phyloP scores from a whole-genome alignment of 73 alveolate genomes.

The Paramecium sexaurelia region DNA sequence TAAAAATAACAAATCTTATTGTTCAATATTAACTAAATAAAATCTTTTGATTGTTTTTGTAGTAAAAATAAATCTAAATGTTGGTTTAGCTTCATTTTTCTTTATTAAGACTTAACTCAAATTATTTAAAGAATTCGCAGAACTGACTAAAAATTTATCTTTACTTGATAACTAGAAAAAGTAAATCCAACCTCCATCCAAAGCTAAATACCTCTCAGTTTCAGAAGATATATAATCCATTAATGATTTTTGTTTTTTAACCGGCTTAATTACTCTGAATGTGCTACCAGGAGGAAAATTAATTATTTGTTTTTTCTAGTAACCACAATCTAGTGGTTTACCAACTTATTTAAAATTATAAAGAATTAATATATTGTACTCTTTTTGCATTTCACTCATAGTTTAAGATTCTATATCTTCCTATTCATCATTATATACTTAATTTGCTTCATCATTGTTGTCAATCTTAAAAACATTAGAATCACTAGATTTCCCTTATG shows the following conservation, averaged over 20 bases:
- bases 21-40: not conserved
- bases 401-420: not conserved
- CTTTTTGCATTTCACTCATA: slow-evolving; percentile 11
- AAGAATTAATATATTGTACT: not conserved
- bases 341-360: slow-evolving; percentile 9
- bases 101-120: not conserved
- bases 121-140: not conserved
- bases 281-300: slow-evolving; percentile 52
- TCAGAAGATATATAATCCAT: slow-evolving; percentile 29
- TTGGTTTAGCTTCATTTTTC: slow-evolving; percentile 33
- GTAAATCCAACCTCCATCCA: slow-evolving; percentile 55
- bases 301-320: slow-evolving; percentile 12
- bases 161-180: not conserved
- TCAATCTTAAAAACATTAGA: slow-evolving; percentile 5
- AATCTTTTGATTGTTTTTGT: not conserved
- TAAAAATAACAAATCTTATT: not conserved
- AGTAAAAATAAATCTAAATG: slow-evolving; percentile 26
- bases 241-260: slow-evolving; percentile 34
- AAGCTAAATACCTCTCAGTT: slow-evolving; percentile 26
- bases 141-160: not conserved
- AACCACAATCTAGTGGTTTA: not conserved
- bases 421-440: slow-evolving; percentile 14
- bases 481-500: not conserved
- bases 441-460: not conserved
- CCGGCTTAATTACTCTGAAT: not conserved